Conservation (phyloP, 1,284 basidiomycete species). For the Rhizopogon parksii region DNA sequence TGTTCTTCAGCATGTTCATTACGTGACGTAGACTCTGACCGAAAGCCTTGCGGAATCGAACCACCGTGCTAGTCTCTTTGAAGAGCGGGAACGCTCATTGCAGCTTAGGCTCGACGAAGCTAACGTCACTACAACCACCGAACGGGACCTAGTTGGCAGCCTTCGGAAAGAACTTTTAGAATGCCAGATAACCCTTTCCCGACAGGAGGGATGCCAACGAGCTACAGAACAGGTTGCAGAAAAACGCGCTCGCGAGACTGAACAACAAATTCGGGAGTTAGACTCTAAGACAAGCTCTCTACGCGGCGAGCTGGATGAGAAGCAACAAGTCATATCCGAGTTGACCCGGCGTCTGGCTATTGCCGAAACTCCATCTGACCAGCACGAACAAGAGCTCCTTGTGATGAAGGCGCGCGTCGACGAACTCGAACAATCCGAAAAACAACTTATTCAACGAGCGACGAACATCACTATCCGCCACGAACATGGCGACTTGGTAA, state of each 20-base stretch:
- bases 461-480: conserved; percentile 31
- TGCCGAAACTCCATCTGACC: conserved; percentile 16
- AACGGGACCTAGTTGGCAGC: neutral
- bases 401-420: conserved; percentile 20
- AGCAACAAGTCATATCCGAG: conserved; percentile 17
- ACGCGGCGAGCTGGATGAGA: conserved; percentile 17
- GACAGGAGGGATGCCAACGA: conserved; percentile 21
- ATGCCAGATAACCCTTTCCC: conserved; percentile 20
- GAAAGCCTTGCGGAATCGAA: conserved; percentile 8
- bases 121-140: neutral
- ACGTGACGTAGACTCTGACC: neutral
- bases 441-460: conserved; percentile 20
- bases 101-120: conserved; percentile 12
- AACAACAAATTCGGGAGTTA: conserved; percentile 14
- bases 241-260: conserved; percentile 15
- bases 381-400: conserved; percentile 21
- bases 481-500: conserved; percentile 36
- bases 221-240: conserved; percentile 21
- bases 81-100: conserved; percentile 20
- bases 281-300: conserved; percentile 20
- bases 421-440: conserved; percentile 26
- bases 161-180: neutral
- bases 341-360: conserved; percentile 17
- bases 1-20: neutral
- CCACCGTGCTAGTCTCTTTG: conserved; percentile 14